Conservation (phyloP, 192 early-diverging fungal genomes). For the Podochytrium sp. region DNA sequence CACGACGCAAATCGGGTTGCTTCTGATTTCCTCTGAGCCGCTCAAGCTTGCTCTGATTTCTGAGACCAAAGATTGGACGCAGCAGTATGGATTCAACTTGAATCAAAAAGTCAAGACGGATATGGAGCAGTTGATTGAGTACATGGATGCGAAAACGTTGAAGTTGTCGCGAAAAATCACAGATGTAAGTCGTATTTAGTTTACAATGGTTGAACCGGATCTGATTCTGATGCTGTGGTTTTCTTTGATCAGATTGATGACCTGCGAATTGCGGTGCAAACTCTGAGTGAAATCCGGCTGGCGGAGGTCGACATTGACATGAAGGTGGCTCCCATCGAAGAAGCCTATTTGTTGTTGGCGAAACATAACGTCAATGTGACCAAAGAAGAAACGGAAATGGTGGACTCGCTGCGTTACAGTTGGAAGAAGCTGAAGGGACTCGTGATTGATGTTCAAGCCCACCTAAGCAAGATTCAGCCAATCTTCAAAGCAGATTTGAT, state of each 20-base stretch:
- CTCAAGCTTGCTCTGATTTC: slow-evolving; percentile 63
- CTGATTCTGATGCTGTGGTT: too few relatives aligned
- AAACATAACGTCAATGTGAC: slow-evolving; percentile 66
- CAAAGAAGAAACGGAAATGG: slow-evolving; percentile 72
- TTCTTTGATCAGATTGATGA: too few relatives aligned
- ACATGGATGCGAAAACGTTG: slow-evolving; percentile 67
- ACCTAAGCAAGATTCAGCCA: slow-evolving; percentile 66
- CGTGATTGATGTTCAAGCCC: slow-evolving; percentile 65
- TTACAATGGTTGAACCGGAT: too few relatives aligned
- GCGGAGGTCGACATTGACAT: slow-evolving; percentile 71
- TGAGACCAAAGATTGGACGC: slow-evolving; percentile 74
- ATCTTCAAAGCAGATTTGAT: slow-evolving; percentile 66
- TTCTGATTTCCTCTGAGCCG: slow-evolving; percentile 65
- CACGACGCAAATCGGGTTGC: slow-evolving; percentile 64
- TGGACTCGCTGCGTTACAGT: slow-evolving; percentile 68
- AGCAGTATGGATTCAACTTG: slow-evolving; percentile 66
- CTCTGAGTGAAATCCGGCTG: slow-evolving; percentile 64
- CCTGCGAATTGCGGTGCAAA: slow-evolving; percentile 62
- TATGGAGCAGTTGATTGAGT: slow-evolving; percentile 71
- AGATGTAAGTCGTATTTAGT: too few relatives aligned
- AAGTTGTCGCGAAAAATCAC: slow-evolving; percentile 60
- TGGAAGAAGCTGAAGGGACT: slow-evolving; percentile 70
- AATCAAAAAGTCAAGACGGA: slow-evolving; percentile 68
- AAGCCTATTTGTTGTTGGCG: slow-evolving; percentile 62
- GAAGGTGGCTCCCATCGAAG: slow-evolving; percentile 69